Base-by-base conservation (phyloP, 2,329 filamentous ascomycete species). In the Microsporum ferrugineum region DNA sequence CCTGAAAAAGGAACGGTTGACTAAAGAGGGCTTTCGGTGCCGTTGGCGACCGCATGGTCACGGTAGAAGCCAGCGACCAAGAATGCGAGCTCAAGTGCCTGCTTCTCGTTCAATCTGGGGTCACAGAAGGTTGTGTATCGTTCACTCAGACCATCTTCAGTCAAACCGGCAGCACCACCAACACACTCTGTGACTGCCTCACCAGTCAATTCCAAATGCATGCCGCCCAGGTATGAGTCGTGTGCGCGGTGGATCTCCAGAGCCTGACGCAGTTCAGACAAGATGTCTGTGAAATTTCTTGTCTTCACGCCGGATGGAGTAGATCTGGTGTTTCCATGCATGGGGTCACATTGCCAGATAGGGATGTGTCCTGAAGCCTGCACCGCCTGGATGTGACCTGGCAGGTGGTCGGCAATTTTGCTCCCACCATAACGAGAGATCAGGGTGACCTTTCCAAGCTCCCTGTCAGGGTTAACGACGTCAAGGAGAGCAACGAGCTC, bases 71-170 rank as follows among this genome's bases (percentile, higher is more conserved):
- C 90, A 0, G 94, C 94, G 56, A 99, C 87, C 69, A 97, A 76
- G 73, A 99, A 99, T 0, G 94, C 91, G 72, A 97, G 75, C 78
- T 99, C 94, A 12, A 99, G 80, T 0, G 94, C 91, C 78, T 99
- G 94, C 78, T 97, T 96, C 81, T 97, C 94, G 71, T 99, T 99
- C 66, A 99, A 77, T 29, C 94, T 79, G 3, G 94, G 94, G 73
- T 99, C 94, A 73, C 94, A 99, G 78, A 92, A 97, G 41, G 88
- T 95, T 3, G 91, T 95, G 75, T 99, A 99, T 69, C 96, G 91
- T 65, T 90, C 83, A 1, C 87, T 87, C 68, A 99, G 73, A 70
- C 96, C 92, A 64, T 94, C 88, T 73, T 97, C 94, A 39, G 83
- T 88, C 62, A 97, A 77, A 0, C 88, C 89, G 71, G 90, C 89